Evolutionary conservation across 1,284 basidiomycete genomes (phyloP), one percentile per base, ranked within the genome.

Genomic region (Agaricales sp.): DNA sequence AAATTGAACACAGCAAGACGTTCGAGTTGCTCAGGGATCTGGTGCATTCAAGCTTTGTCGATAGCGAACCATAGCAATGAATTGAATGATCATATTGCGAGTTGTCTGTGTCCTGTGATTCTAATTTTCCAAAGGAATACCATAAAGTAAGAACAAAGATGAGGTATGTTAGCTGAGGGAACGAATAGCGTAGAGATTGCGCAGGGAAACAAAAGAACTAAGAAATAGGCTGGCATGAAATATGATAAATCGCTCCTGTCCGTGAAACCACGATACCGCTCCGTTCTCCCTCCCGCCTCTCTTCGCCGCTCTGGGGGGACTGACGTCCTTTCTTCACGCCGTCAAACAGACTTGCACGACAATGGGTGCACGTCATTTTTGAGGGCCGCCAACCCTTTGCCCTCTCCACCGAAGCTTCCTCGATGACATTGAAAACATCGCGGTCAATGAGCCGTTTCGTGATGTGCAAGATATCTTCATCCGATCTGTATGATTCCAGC

Each of bases 401-500:
- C 53, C 74, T 71, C 58, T 75, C 73, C 46, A 62, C 66, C 13
- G 69, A 65, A n/a, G 69, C 65, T 50, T 75, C 67, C 37, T 82
- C 80, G 47, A 94, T 70, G 1, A 78, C 77, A 48, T 82, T 78
- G 54, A 87, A 94, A 24, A 94, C 68, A 62, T 97, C 95, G 19
- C 84, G 77, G 55, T 89, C 80, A 37, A 94, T 72, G 20, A 98
- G 70, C 53, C 85, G 81, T 57, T 88, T 90, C 13, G 91, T 88
- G 59, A 97, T 92, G 25, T 75, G 68, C n/a, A 99, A 72, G 71
- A 95, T 80, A 57, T 98, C 94, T 20, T 86, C 85, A 55, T 99
- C 93, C 3, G 87, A 81, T 19, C 86, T 81, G 68, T 97, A 98
- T 1, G 92, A 88, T 58, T 94, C 91, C 54, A 98, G 70, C 92